These are phyloP conservation scores for Beverwykella pulmonaria DNA, from an alignment of 495 filamentous ascomycete genomes.

Conservation along the genomic window DNA sequence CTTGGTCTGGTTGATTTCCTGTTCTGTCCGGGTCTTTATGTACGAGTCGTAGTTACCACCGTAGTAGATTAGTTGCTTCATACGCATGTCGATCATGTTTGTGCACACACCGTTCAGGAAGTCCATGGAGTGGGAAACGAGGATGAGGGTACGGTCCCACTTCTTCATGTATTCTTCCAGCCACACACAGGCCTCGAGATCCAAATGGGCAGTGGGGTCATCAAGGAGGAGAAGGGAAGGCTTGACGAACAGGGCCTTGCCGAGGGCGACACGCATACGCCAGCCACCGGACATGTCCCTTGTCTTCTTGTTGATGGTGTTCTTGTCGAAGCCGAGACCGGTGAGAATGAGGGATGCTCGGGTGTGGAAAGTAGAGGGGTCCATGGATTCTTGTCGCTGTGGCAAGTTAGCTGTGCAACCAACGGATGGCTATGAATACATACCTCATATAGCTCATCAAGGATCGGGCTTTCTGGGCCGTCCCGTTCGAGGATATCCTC, in stretches of 20 bases:
- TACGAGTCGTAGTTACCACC: conserved; percentile 99
- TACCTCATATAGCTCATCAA: conserved; percentile 97
- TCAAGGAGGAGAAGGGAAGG: conserved; percentile 93
- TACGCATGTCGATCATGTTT: conserved; percentile 97
- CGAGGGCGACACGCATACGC: conserved; percentile 98
- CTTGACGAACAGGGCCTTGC: conserved; percentile 98
- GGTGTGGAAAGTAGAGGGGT: conserved; percentile 98
- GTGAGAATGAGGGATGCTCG: conserved; percentile 96
- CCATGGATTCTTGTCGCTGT: conserved; percentile 98
- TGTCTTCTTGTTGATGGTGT: conserved; percentile 95
- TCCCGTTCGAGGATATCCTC: conserved; percentile 90
- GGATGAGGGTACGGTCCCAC: conserved; percentile 96
- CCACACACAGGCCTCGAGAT: conserved; percentile 99
- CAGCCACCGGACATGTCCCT: conserved; percentile 99
- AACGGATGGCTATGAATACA: conserved; percentile 38
- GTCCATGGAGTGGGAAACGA: conserved; percentile 97
- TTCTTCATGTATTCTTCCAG: conserved; percentile 99
- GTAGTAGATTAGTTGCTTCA: conserved; percentile 91
- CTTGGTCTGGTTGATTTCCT: conserved; percentile 98
- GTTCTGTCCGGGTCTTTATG: conserved; percentile 89
- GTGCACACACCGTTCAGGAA: conserved; percentile 99
- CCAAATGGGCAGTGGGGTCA: conserved; percentile 98
- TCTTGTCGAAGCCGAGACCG: conserved; percentile 98
- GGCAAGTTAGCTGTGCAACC: conserved; percentile 11
- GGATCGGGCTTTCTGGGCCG: conserved; percentile 85